Evolutionary conservation across 2,329 filamentous ascomycete species (phyloP).

Genomic region (Verticillium zaregamsianum): DNA sequence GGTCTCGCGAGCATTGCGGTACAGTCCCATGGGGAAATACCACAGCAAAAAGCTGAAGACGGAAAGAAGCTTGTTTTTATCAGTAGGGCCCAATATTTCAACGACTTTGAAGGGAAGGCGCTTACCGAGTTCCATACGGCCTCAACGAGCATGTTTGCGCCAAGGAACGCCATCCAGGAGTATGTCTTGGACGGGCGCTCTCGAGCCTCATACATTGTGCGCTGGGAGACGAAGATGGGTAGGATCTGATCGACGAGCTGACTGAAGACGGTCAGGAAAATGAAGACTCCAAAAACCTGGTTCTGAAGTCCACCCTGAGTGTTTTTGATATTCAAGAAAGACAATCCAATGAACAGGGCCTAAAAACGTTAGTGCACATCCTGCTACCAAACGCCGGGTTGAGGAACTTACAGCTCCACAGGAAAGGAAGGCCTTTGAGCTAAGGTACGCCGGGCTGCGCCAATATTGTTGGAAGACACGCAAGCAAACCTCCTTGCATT

Average conservation of each 20-base stretch:
- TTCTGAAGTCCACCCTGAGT: constrained; percentile 65
- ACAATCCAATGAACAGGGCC: constrained; percentile 64
- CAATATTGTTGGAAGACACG: constrained; percentile 76
- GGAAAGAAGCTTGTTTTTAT: constrained; percentile 15
- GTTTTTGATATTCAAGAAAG: constrained; percentile 57
- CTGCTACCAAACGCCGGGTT: constrained; percentile 24
- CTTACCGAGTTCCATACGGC: constrained; percentile 63
- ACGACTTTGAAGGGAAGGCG: background rate
- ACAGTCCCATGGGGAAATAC: constrained; percentile 65
- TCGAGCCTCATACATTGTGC: constrained; percentile 65
- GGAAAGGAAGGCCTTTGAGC: constrained; percentile 61
- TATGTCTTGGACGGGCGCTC: constrained; percentile 66
- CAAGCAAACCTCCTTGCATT: constrained; percentile 54
- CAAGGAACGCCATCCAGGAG: constrained; percentile 64
- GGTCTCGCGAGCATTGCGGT: constrained; percentile 51
- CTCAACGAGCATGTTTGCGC: constrained; percentile 58
- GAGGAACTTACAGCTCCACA: constrained; percentile 27
- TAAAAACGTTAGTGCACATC: constrained; percentile 30
- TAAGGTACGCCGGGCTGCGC: constrained; percentile 72
- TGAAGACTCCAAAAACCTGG: constrained; percentile 68
- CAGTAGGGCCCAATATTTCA: background rate
- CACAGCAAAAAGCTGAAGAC: constrained; percentile 60
- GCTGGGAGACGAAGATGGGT: constrained; percentile 66
- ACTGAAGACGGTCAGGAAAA: constrained; percentile 67
- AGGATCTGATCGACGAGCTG: constrained; percentile 63